Evolutionary conservation across 441 rosid genomes (phyloP).

Genomic region (Corymbia citriodora): DNA sequence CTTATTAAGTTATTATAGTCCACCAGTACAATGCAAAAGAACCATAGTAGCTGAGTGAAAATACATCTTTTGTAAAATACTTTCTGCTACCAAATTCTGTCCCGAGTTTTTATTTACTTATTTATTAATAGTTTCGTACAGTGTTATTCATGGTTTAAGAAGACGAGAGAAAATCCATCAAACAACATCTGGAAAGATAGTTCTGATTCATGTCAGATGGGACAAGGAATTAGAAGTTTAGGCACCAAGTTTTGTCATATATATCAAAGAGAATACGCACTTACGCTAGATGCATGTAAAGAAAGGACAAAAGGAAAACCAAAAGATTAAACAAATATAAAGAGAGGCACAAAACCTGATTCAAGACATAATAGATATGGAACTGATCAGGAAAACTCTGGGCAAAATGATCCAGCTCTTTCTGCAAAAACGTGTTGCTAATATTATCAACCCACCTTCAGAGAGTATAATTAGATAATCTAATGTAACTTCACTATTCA

Average conservation of each 20-base stretch:
- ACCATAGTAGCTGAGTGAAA: not conserved
- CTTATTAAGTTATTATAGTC: not conserved
- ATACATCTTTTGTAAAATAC: not conserved
- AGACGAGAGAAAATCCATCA: not conserved
- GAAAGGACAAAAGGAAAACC: not conserved
- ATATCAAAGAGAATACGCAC: not conserved
- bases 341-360: slow-evolving; percentile 20
- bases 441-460: not conserved
- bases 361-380: slow-evolving; percentile 30
- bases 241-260: not conserved
- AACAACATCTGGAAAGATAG: not conserved
- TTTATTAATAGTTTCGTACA: not conserved
- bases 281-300: not conserved
- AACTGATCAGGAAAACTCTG: slow-evolving; percentile 24
- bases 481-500: not conserved
- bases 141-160: not conserved
- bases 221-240: not conserved
- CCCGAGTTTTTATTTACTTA: not conserved
- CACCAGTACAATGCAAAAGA: not conserved
- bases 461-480: not conserved
- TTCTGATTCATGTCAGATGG: not conserved
- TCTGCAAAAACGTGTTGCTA: slow-evolving; percentile 12
- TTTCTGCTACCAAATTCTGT: not conserved
- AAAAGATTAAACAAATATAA: not conserved
- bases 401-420: slow-evolving; percentile 33